Base-by-base conservation (phyloP, 305 asterid genomes). In the Striga hermonthica region DNA sequence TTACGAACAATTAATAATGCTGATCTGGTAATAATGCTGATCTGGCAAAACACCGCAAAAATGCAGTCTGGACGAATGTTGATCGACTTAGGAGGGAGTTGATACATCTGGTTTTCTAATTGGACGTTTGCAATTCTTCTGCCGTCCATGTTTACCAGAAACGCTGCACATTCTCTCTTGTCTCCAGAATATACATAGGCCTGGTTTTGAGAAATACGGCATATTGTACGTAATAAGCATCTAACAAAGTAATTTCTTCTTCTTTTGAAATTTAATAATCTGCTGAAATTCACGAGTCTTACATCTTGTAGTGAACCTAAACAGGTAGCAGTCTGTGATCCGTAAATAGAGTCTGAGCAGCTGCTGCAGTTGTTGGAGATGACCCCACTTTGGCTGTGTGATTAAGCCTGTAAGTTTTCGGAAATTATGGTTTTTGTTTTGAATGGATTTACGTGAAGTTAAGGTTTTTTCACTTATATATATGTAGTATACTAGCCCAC, bases 351-450 rank as follows among this genome's bases (percentile, higher is more conserved):
- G 84, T 77, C n/a, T 78, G 55, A 14, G 87, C 75, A n/a, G n/a
- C n/a, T n/a, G n/a, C n/a, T n/a, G 65, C 90, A 89, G 60, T 55
- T 87, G 88, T 64, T 79, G 74, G 49, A 92, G 80, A 80, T 92
- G 97, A 38, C 95, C 89, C 84, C 86, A 86, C 81, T 87, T 89
- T 71, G 96, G 98, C 69, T 86, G 85, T 60, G 87, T 82, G 35
- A 84, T 83, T 71, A 89, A 75, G 55, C 98, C 98, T 92, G 54
- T 37, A 70, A 38, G 3, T 58, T 0, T 12, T 15, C 5, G 0
- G 1, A 10, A 47, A 4, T 66, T 60, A 8, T 22, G 31, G 31
- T 22, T 22, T 22, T 22, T 22, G 31, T 22, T 22, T 22, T 22
- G 31, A 22, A 22, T 22, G n/a, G 1, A 22, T 22, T 22, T 22